Percentiles rank a stretch among this genome's conserved stretches.
phyloP scores from a whole-genome alignment of 1,284 basidiomycete species.

The Thecaphora frezii region DNA sequence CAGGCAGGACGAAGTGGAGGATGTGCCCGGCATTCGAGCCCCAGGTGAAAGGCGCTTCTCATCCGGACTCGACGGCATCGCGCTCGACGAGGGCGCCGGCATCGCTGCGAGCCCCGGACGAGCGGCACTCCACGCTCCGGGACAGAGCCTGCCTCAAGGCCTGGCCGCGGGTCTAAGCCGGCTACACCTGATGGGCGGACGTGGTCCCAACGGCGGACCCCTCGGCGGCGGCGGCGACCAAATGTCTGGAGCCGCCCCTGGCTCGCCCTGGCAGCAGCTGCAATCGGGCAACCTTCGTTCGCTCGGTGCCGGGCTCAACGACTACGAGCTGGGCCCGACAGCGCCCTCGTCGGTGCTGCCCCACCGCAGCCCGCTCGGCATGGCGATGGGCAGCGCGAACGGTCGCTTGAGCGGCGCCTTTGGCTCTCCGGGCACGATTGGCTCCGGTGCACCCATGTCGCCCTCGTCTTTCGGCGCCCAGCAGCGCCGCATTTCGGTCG shows the following conservation, averaged over 20 bases:
- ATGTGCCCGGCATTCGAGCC: slow-evolving; percentile 1
- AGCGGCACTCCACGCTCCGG: slow-evolving; percentile 68
- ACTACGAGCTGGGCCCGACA: slow-evolving; percentile 42
- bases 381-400: slow-evolving; percentile 9
- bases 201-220: slow-evolving; percentile 2
- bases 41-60: slow-evolving; percentile 13
- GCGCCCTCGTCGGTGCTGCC: slow-evolving; percentile 43
- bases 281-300: slow-evolving; percentile 12
- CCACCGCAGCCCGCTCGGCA: slow-evolving; percentile 25
- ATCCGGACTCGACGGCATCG: slow-evolving; percentile 22
- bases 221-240: slow-evolving; percentile 2
- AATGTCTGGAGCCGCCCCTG: slow-evolving; percentile 3
- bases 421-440: slow-evolving; percentile 19
- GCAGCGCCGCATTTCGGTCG: too few species aligned
- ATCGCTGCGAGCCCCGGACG: slow-evolving; percentile 17
- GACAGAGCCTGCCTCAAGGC: slow-evolving; percentile 82
- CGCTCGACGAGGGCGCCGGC: slow-evolving; percentile 15
- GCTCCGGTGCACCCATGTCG: slow-evolving; percentile 17
- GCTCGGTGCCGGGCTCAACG: slow-evolving; percentile 14
- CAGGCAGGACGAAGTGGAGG: slow-evolving; percentile 6
- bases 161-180: slow-evolving; percentile 81
- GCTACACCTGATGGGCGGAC: slow-evolving; percentile 67
- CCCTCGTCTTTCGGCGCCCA: slow-evolving; percentile 24
- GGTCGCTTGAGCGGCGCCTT: slow-evolving; percentile 12
- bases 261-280: slow-evolving; percentile 5